Conservation (phyloP, 2,329 filamentous ascomycete genomes). For the Aspergillus quadrilineatus region DNA sequence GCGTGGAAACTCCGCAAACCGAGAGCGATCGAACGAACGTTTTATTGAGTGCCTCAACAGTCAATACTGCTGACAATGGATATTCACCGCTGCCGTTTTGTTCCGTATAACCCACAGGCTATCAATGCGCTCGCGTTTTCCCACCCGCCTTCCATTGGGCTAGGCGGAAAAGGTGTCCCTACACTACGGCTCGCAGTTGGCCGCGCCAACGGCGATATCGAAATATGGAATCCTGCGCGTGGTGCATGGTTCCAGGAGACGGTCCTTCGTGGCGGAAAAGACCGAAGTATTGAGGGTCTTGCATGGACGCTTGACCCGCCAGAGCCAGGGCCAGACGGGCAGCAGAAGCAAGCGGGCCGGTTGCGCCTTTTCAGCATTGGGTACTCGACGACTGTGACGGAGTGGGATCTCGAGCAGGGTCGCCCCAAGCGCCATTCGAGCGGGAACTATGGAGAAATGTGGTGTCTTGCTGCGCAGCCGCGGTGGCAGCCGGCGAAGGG, state of each 20-base stretch:
- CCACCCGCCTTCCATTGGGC: slow-evolving; percentile 59
- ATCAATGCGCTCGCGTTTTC: slow-evolving; percentile 97
- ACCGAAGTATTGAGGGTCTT: slow-evolving; percentile 84
- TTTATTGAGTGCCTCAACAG: background rate
- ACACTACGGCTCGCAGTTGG: slow-evolving; percentile 81
- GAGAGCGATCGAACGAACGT: background rate
- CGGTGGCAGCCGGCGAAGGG: slow-evolving; percentile 45
- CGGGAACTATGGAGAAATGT: slow-evolving; percentile 93
- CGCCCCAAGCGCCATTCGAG: slow-evolving; percentile 77
- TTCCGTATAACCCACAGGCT: slow-evolving; percentile 83
- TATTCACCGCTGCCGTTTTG: slow-evolving; percentile 94
- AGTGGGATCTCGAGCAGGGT: slow-evolving; percentile 87
- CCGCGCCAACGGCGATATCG: slow-evolving; percentile 90
- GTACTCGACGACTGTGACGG: slow-evolving; percentile 85
- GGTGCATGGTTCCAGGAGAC: slow-evolving; percentile 88
- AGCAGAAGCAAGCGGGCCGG: slow-evolving; percentile 62
- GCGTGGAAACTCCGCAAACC: background rate
- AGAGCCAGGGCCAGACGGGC: slow-evolving; percentile 57
- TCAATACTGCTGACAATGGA: slow-evolving; percentile 63
- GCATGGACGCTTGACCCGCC: slow-evolving; percentile 88
- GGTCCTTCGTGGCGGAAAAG: slow-evolving; percentile 77
- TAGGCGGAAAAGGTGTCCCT: slow-evolving; percentile 50
- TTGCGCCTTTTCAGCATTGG: slow-evolving; percentile 94
- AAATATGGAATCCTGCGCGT: slow-evolving; percentile 89
- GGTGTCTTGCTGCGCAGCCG: slow-evolving; percentile 91